Evolutionary conservation across 1,284 basidiomycete species (phyloP).

Genomic region (Porogramme epimiltina): DNA sequence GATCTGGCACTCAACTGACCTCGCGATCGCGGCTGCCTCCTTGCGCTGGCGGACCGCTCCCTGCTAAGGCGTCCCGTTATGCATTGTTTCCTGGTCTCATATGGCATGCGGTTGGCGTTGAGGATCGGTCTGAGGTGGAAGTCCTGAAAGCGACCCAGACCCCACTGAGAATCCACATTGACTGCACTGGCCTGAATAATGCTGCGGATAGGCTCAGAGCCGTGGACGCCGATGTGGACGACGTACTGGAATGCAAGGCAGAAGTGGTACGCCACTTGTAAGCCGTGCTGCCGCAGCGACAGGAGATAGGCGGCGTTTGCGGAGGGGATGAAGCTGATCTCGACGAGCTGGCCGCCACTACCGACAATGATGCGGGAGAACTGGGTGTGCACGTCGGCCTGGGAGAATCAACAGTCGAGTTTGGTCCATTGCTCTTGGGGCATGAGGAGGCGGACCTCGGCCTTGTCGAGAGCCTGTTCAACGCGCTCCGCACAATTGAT

Average conservation of each 20-base stretch:
- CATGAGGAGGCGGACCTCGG: slow-evolving; percentile 49
- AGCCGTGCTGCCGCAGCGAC: slow-evolving; percentile 54
- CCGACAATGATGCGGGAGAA: slow-evolving; percentile 51
- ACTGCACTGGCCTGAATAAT: slow-evolving; percentile 97
- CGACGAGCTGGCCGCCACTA: slow-evolving; percentile 43
- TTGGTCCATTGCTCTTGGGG: slow-evolving; percentile 56
- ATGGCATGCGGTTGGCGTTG: slow-evolving; percentile 59
- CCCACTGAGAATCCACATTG: slow-evolving; percentile 93
- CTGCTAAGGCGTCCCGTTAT: slow-evolving; percentile 57
- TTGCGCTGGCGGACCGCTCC: slow-evolving; percentile 41
- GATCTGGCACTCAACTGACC: slow-evolving; percentile 57
- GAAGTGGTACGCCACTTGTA: slow-evolving; percentile 84
- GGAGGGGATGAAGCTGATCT: slow-evolving; percentile 21
- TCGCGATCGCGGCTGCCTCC: slow-evolving; percentile 45
- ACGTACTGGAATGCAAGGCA: slow-evolving; percentile 95
- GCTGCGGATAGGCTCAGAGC: slow-evolving; percentile 90
- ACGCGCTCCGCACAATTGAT: slow-evolving; percentile 51
- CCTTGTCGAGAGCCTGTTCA: slow-evolving; percentile 58
- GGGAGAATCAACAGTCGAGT: slow-evolving; percentile 50
- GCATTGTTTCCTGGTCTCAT: slow-evolving; percentile 74
- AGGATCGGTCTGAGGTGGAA: slow-evolving; percentile 73
- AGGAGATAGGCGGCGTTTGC: slow-evolving; percentile 18
- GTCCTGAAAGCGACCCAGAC: slow-evolving; percentile 88
- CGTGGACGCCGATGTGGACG: slow-evolving; percentile 96
- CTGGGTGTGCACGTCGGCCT: slow-evolving; percentile 46